Evolutionary conservation across 2,329 filamentous ascomycete genomes (phyloP), one percentile per base, ranked within the genome.

Genomic region (Trichophyton rubrum): DNA sequence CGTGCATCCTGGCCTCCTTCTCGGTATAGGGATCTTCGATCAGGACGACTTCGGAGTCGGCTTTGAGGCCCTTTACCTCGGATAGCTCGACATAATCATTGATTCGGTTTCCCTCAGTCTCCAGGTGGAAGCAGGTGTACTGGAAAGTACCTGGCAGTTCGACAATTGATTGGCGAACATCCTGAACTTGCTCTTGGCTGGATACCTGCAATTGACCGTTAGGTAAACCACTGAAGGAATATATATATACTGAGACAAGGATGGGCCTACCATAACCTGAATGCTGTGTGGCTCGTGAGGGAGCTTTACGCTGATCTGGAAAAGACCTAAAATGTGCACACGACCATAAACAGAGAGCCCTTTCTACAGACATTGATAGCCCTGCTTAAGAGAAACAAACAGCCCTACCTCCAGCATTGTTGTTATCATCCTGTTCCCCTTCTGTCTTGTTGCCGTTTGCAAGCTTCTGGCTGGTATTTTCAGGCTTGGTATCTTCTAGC

Each of bases 81-180:
- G 89, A 90, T 64, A 99, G 82, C 72, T 95, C 87, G 62, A 95
- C 83, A 69, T 93, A 97, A 75, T 99, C 93, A 74, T 97, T 97
- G 80, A 99, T 87, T 66, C 88, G 87, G 75, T 88, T 80, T 67
- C 90, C 89, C 62, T 89, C 86, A 77, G 91, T 86, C 77, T 97
- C 91, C 68, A 99, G 85, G 77, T 99, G 93, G 79, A 99, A 99
- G 80, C 93, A 99, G 59, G 93, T 95, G 79, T 96, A 96, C 75
- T 95, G 90, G 77, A 96, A 93, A 58, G 92, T 95, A 62, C 87
- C 82, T 3, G 93, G 93, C 57, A 90, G 82, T 75, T 99, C 93
- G 76, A 96, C 90, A 72, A 99, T 88, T 64, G 91, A 92, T 76
- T 97, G 93, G 66, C 93, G 89, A 68, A 99, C 86, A 79, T 99